Conservation (phyloP, 495 filamentous ascomycete genomes). For the Penicillium paxilli region DNA sequence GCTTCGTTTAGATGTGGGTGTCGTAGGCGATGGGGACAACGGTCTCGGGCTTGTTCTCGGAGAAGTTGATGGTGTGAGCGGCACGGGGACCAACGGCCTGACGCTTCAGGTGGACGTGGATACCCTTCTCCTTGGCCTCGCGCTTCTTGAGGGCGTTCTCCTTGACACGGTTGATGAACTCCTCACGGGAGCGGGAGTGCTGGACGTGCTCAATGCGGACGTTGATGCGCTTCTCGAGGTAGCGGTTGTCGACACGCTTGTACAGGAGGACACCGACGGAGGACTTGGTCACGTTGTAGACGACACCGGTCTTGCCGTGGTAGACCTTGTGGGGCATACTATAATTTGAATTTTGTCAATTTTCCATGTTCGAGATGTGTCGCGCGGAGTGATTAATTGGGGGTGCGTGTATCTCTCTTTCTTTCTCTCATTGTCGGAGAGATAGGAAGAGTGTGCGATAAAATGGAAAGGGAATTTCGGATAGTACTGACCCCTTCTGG, state of each 20-base stretch:
- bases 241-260: conserved; percentile 97
- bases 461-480: conserved; percentile 13
- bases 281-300: conserved; percentile 98
- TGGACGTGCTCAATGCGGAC: conserved; percentile 96
- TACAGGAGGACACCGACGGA: conserved; percentile 96
- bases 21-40: conserved; percentile 91
- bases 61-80: conserved; percentile 70
- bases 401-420: too few relatives aligned
- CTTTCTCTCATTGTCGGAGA: too few relatives aligned
- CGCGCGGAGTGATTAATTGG: too few relatives aligned
- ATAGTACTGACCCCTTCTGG: conserved; percentile 84
- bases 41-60: conserved; percentile 83
- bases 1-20: conserved; percentile 84
- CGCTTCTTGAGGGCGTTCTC: conserved; percentile 87
- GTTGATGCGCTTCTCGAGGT: conserved; percentile 99
- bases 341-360: conserved; percentile 36
- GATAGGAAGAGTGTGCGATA: background rate
- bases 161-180: conserved; percentile 96
- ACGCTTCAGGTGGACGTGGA: conserved; percentile 86
- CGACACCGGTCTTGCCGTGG: conserved; percentile 96
- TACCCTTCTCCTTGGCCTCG: conserved; percentile 86
- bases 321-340: conserved; percentile 99
- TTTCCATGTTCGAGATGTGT: too few relatives aligned
- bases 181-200: conserved; percentile 89
- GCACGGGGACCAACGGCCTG: conserved; percentile 78